These are phyloP conservation scores for Acanthamoeba culbertsoni DNA, from an alignment of 208 protist genomes.

Conservation along the genomic window DNA sequence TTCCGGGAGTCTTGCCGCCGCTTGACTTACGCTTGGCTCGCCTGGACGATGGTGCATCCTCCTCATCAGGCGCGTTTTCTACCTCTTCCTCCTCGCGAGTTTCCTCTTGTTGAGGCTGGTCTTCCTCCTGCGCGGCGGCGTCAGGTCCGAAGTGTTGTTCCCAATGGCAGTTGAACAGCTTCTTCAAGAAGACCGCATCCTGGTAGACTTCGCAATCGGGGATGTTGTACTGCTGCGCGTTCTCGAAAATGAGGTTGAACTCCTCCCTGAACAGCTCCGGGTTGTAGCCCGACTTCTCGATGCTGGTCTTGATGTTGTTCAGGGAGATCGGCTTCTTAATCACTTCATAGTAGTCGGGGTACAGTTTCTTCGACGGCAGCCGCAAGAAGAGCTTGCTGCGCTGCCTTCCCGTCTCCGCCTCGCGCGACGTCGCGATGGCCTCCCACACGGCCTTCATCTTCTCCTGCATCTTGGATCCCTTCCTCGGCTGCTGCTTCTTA, in stretches of 20 bases:
- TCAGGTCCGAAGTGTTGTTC: not conserved
- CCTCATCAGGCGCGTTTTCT: not conserved
- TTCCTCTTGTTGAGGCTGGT: not conserved
- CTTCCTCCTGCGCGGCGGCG: not conserved
- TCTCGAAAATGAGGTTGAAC: constrained; percentile 67
- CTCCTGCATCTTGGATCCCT: not conserved
- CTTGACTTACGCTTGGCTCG: not conserved
- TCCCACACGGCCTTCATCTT: not conserved
- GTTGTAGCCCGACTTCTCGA: constrained; percentile 36
- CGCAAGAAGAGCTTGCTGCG: constrained; percentile 65
- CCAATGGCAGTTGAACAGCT: not conserved
- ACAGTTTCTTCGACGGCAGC: constrained; percentile 65
- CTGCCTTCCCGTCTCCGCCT: not conserved
- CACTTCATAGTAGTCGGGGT: constrained; percentile 76
- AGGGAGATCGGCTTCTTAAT: constrained; percentile 72
- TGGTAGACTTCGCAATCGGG: constrained; percentile 63
- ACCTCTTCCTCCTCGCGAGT: not conserved
- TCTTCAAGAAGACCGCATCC: constrained; percentile 60
- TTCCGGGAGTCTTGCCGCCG: not conserved
- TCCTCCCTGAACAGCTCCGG: constrained; percentile 45
- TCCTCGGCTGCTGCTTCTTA: not conserved
- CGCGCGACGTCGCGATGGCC: not conserved
- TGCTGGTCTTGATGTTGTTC: constrained; percentile 69
- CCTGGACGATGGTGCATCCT: not conserved
- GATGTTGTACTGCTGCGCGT: constrained; percentile 70